Percentiles rank a stretch among this genome's conserved stretches.
phyloP scores from a whole-genome alignment of 1,284 basidiomycete genomes.

The Takashimella koratensis region DNA sequence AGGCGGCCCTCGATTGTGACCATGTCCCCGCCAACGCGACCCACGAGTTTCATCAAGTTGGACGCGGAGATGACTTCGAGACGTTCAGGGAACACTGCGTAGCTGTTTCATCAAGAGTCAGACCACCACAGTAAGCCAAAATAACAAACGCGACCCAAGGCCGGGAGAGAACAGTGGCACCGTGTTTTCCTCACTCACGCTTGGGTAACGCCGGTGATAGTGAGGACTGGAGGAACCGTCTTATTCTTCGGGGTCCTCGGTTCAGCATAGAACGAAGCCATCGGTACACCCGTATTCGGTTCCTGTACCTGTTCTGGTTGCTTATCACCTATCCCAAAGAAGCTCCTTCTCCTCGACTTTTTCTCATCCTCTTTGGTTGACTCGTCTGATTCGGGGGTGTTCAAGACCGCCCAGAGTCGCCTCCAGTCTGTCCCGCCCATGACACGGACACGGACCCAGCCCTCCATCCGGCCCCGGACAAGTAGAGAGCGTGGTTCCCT shows the following conservation, averaged over 20 bases:
- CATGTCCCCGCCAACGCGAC: conserved; percentile 71
- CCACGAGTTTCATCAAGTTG: conserved; percentile 85
- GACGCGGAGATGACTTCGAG: conserved; percentile 83
- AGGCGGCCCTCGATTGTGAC: conserved; percentile 51
- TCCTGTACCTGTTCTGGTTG: conserved; percentile 56
- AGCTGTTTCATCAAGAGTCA: conserved; percentile 54
- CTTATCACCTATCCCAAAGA: conserved; percentile 44
- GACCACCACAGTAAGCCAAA: no score
- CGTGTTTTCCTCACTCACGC: no score
- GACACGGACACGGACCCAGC: conserved; percentile 86
- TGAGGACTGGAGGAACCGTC: conserved; percentile 38
- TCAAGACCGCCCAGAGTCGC: conserved; percentile 79
- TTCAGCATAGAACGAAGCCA: conserved; percentile 47
- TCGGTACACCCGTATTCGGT: conserved; percentile 42
- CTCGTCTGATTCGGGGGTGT: conserved; percentile 41
- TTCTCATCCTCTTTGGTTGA: conserved; percentile 27
- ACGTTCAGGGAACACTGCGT: conserved; percentile 91
- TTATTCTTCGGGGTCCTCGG: conserved; percentile 41
- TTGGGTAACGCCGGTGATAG: conserved; percentile 46
- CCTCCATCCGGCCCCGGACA: conserved; percentile 70
- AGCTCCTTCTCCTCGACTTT: conserved; percentile 36
- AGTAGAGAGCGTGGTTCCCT: conserved; percentile 65
- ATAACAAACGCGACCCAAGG: no score
- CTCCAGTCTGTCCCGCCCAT: conserved; percentile 92
- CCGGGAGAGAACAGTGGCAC: no score